A percentile compares a stretch with the other conserved stretches of the same genome.
phyloP scores from a whole-genome alignment of 2,329 filamentous ascomycete species.

The Madurella fahalii region DNA sequence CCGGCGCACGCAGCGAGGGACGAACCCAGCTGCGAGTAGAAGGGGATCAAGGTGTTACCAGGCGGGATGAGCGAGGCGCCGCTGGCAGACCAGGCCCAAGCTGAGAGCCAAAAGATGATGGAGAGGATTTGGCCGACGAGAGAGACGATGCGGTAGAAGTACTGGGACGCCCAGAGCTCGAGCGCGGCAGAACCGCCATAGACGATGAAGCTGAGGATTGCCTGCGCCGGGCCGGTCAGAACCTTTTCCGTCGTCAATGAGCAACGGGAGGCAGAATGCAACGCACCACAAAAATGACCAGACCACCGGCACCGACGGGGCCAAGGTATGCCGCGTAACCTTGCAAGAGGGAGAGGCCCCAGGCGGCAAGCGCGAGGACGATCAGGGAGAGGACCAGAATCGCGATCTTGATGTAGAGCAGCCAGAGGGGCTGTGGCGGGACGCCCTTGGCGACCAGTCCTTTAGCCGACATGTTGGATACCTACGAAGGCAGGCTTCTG shows the following conservation, averaged over 20 bases:
- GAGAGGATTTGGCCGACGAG: conserved; percentile 35
- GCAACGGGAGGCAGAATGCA: conserved; percentile 25
- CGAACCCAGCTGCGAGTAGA: background rate
- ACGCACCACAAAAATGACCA: conserved; percentile 46
- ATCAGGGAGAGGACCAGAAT: conserved; percentile 39
- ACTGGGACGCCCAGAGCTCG: conserved; percentile 34
- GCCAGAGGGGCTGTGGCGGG: conserved; percentile 34
- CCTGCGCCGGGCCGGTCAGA: conserved; percentile 26
- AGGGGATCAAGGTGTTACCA: too few relatives aligned
- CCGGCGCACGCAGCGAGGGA: conserved; percentile 37
- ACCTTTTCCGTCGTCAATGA: conserved; percentile 5
- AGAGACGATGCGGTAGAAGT: conserved; percentile 38
- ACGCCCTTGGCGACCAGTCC: conserved; percentile 37
- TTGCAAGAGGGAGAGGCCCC: conserved; percentile 36
- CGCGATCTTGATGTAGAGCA: conserved; percentile 36
- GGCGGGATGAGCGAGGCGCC: conserved; percentile 24
- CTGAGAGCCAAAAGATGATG: conserved; percentile 43
- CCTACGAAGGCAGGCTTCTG: too few relatives aligned
- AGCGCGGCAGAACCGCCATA: conserved; percentile 36
- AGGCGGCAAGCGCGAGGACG: conserved; percentile 39
- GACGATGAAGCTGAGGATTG: conserved; percentile 39
- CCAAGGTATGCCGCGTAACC: conserved; percentile 23
- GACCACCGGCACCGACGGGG: conserved; percentile 34
- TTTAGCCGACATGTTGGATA: conserved; percentile 14
- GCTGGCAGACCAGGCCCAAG: conserved; percentile 41